These are phyloP conservation scores for Pseudophaeomoniella oleicola DNA, from an alignment of 2,329 filamentous ascomycete genomes.

Conservation along the genomic window DNA sequence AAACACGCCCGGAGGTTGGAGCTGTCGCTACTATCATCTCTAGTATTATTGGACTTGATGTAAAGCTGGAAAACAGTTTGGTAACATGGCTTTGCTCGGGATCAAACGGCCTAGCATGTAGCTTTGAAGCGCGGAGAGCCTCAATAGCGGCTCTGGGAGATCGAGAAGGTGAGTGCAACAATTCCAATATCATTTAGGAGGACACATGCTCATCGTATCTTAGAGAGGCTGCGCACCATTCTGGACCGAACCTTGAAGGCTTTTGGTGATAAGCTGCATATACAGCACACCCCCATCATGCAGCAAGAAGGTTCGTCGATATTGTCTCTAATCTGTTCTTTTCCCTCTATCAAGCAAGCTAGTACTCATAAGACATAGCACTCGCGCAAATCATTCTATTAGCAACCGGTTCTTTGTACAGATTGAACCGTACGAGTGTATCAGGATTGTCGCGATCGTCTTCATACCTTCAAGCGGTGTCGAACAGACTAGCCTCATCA, in stretches of 20 bases:
- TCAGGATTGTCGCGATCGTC: conserved; percentile 56
- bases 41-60: conserved; percentile 32
- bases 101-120: conserved; percentile 50
- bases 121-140: conserved; percentile 53
- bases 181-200: not conserved
- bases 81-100: conserved; percentile 50
- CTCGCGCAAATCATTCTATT: conserved; percentile 69
- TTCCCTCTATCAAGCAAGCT: not conserved
- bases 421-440: conserved; percentile 50
- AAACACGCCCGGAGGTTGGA: too few relatives aligned
- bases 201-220: conserved; percentile 10
- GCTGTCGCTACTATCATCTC: conserved; percentile 45
- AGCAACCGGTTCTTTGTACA: conserved; percentile 59
- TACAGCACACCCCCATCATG: conserved; percentile 68
- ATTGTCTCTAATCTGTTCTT: conserved; percentile 1
- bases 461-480: conserved; percentile 62
- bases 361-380: conserved; percentile 33
- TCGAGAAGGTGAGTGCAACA: conserved; percentile 27
- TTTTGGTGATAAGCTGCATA: conserved; percentile 77
- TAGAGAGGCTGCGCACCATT: conserved; percentile 37
- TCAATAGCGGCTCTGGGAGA: conserved; percentile 43
- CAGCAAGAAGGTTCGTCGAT: conserved; percentile 64
- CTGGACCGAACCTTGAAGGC: conserved; percentile 55
- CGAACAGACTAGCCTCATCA: conserved; percentile 67
- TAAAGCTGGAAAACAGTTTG: conserved; percentile 38